phyloP scores from a whole-genome alignment of 2,329 filamentous ascomycete species.

The Alternaria consortialis region DNA sequence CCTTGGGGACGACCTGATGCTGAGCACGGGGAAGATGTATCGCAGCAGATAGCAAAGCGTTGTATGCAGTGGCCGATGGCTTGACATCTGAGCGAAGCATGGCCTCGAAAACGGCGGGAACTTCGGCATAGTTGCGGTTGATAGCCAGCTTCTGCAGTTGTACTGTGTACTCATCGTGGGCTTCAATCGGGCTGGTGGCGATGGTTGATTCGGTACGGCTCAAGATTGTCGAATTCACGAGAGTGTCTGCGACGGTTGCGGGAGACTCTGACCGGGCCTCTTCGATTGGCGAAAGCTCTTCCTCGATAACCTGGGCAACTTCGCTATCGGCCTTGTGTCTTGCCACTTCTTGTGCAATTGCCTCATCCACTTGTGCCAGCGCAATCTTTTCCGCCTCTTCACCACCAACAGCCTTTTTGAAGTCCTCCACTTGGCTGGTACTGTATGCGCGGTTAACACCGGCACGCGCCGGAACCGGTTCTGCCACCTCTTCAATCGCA shows the following conservation, averaged over 20 bases:
- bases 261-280: conserved; percentile 45
- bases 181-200: conserved; percentile 67
- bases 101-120: conserved; percentile 88
- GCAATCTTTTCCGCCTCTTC: conserved; percentile 62
- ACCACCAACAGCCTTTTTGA: conserved; percentile 63
- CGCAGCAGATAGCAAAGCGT: conserved; percentile 84
- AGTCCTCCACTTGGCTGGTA: conserved; percentile 67
- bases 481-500: conserved; percentile 42
- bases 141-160: conserved; percentile 79
- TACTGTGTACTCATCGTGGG: conserved; percentile 76
- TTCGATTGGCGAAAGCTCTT: conserved; percentile 41
- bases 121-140: conserved; percentile 80
- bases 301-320: conserved; percentile 45
- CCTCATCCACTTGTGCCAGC: conserved; percentile 84
- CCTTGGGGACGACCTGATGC: conserved; percentile 87
- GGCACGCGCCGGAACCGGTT: conserved; percentile 39
- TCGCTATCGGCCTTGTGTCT: conserved; percentile 63
- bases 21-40: conserved; percentile 81
- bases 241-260: conserved; percentile 40
- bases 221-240: conserved; percentile 37
- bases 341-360: conserved; percentile 80
- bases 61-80: conserved; percentile 88
- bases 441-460: conserved; percentile 61
- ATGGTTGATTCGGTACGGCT: conserved; percentile 56
- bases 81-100: conserved; percentile 84